phyloP scores from a whole-genome alignment of 345 rosid species.

The Boechera stricta region DNA sequence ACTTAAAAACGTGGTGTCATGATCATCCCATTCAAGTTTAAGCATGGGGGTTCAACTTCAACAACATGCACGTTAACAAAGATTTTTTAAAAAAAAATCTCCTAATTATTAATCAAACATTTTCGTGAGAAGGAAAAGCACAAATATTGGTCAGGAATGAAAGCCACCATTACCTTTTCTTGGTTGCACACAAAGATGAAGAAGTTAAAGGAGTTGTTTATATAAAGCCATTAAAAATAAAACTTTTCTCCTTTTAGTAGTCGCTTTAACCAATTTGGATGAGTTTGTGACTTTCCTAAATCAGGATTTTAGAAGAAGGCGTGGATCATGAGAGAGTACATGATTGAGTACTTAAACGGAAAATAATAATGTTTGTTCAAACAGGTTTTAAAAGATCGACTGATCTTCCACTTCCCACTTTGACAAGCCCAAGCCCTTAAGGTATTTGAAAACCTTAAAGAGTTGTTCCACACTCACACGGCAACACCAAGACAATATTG shows the following conservation, averaged over 20 bases:
- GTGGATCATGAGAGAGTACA: conserved; percentile 32
- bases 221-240: conserved; percentile 20
- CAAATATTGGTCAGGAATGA: conserved; percentile 41
- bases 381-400: not conserved
- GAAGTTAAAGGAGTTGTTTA: conserved; percentile 23
- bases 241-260: conserved; percentile 3
- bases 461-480: conserved; percentile 13
- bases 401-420: conserved; percentile 14
- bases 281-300: conserved; percentile 32
- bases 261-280: conserved; percentile 34
- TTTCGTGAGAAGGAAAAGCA: conserved; percentile 24
- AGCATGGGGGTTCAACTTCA: conserved; percentile 22
- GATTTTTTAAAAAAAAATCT: not conserved
- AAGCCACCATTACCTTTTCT: conserved; percentile 36
- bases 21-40: conserved; percentile 22
- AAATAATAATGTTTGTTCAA: not conserved
- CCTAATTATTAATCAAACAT: not conserved
- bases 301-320: conserved; percentile 2
- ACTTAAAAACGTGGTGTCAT: conserved; percentile 28
- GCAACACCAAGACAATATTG: conserved; percentile 2
- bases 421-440: conserved; percentile 14
- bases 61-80: conserved; percentile 20
- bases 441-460: conserved; percentile 1
- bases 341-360: not conserved
- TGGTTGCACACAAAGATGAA: conserved; percentile 34